phyloP scores from a whole-genome alignment of 805 yeast genomes.

The Cephaloascus albidus region DNA sequence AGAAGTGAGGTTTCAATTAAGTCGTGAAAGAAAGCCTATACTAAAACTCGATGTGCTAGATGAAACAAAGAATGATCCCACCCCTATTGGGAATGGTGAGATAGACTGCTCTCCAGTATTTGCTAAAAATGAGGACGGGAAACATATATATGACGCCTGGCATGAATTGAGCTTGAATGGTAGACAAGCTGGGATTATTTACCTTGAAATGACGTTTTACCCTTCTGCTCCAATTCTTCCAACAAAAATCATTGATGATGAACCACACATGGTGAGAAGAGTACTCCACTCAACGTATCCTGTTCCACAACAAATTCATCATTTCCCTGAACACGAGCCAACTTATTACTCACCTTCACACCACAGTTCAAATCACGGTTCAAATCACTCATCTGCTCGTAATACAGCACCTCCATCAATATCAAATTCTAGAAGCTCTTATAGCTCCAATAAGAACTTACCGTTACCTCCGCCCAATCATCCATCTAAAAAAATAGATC shows the following conservation, averaged over 20 bases:
- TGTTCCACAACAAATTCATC: not conserved
- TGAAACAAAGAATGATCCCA: slow-evolving; percentile 79
- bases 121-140: slow-evolving; percentile 44
- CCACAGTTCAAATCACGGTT: slow-evolving; percentile 1
- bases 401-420: not conserved
- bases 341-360: slow-evolving; percentile 1
- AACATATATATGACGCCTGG: slow-evolving; percentile 84
- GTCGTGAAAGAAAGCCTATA: slow-evolving; percentile 52
- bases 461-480: slow-evolving; percentile 3
- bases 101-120: slow-evolving; percentile 72
- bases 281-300: not conserved
- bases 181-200: slow-evolving; percentile 80
- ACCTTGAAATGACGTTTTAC: slow-evolving; percentile 85
- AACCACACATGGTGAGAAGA: not conserved
- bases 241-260: slow-evolving; percentile 16
- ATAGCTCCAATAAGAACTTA: slow-evolving; percentile 2
- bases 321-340: not conserved
- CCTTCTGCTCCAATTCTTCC: slow-evolving; percentile 43
- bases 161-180: slow-evolving; percentile 58
- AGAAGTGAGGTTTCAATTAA: slow-evolving; percentile 58
- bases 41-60: slow-evolving; percentile 73
- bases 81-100: slow-evolving; percentile 73
- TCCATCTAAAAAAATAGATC: not conserved
- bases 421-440: not conserved
- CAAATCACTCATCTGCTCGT: not conserved